Evolutionary conservation across 805 yeast species (phyloP).

Genomic region (Metschnikowia lunata): DNA sequence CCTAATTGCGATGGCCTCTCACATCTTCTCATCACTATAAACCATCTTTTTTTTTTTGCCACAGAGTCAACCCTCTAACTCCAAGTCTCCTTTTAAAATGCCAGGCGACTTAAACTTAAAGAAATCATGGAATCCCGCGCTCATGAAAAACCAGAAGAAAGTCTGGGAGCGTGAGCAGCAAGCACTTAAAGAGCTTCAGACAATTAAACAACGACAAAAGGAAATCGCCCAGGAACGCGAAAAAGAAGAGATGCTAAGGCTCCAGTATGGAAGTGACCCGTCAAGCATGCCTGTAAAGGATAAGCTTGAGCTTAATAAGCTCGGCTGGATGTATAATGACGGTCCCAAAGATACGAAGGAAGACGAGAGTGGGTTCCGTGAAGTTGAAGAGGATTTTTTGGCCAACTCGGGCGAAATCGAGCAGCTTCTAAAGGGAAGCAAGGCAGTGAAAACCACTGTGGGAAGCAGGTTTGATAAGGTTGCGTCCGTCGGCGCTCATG

Average conservation of each 20-base stretch:
- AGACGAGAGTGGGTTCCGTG: conserved; percentile 36
- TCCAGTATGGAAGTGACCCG: conserved; percentile 41
- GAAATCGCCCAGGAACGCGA: conserved; percentile 64
- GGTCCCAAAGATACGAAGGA: conserved; percentile 27
- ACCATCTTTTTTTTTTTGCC: not conserved
- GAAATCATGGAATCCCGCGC: conserved; percentile 95
- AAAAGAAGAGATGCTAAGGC: conserved; percentile 47
- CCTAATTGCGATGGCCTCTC: no score
- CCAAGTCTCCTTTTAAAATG: conserved; percentile 16
- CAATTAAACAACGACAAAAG: conserved; percentile 55
- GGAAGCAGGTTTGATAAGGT: conserved; percentile 23
- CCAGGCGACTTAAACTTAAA: conserved; percentile 84
- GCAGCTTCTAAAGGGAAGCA: conserved; percentile 51
- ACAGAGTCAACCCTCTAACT: not conserved
- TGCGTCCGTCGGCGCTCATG: conserved; percentile 20
- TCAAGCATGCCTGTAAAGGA: conserved; percentile 30
- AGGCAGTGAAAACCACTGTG: conserved; percentile 33
- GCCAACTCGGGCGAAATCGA: conserved; percentile 40
- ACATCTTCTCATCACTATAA: no score
- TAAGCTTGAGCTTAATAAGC: conserved; percentile 40
- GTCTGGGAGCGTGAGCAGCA: conserved; percentile 83
- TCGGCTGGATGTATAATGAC: conserved; percentile 86
- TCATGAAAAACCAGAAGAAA: conserved; percentile 76
- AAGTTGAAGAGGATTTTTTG: conserved; percentile 25
- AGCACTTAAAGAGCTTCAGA: conserved; percentile 63